These are phyloP conservation scores for Austroboletus niveus DNA, from an alignment of 1,284 basidiomycete genomes.

Conservation along the genomic window DNA sequence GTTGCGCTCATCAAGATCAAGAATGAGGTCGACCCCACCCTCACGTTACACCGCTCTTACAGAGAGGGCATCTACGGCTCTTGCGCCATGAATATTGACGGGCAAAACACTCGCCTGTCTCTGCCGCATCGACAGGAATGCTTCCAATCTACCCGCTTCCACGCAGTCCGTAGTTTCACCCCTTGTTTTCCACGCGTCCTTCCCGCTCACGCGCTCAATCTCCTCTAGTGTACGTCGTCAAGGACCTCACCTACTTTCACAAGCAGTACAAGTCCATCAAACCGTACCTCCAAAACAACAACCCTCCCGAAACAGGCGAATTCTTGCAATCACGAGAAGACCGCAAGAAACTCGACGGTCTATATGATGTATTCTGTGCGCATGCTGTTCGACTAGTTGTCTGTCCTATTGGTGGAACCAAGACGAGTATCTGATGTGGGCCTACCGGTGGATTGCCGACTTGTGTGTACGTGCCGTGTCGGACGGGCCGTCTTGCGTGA, in stretches of 20 bases:
- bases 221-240: conserved; percentile 92
- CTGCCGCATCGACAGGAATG: conserved; percentile 87
- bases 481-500: neutral
- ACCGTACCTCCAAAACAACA: conserved; percentile 91
- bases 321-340: conserved; percentile 91
- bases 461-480: conserved; percentile 63
- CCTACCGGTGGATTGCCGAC: conserved; percentile 97
- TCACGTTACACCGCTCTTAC: conserved; percentile 96
- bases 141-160: conserved; percentile 92
- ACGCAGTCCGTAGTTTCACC: conserved; percentile 68
- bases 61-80: conserved; percentile 98
- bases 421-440: conserved; percentile 96
- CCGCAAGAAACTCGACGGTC: conserved; percentile 92
- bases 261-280: conserved; percentile 99
- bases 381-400: conserved; percentile 96
- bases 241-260: conserved; percentile 95
- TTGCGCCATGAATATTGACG: conserved; percentile 99
- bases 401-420: conserved; percentile 99
- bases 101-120: conserved; percentile 98
- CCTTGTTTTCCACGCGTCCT: neutral
- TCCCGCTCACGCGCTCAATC: neutral
- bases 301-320: conserved; percentile 82
- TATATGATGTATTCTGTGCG: conserved; percentile 95
- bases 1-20: conserved; percentile 99
- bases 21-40: conserved; percentile 95